Base-by-base conservation (phyloP, 345 rosid species). In the Firmiana major region DNA sequence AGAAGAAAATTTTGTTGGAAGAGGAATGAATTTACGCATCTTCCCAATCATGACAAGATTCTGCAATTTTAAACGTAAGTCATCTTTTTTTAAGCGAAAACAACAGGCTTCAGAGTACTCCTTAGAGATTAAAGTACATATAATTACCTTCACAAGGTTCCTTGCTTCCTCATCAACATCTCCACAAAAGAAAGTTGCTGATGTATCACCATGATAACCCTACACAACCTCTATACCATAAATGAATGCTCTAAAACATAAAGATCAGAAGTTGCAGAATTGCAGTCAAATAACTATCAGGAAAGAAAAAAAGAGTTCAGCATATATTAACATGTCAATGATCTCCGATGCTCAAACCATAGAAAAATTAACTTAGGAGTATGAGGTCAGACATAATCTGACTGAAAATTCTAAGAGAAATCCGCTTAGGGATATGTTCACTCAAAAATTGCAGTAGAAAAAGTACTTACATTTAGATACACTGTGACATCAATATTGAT, bases 201-300 rank as follows among this genome's bases (percentile, higher is more conserved):
- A 95, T 36, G 98, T 95, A 83, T 95, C 99, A 78, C 99, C 98
- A 55, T 95, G 98, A 84, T 93, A 88, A 68, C 97, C 99, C 98
- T 95, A 84, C 72, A 80, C 42, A 78, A 64, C 63, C 55, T 55
- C 58, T 70, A 2, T 4, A 15, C 42, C 54, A 63, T 46, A 31
- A 43, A 74, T 17, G 54, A 53, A 28, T 11, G n/a, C 45, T 28
- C 42, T 26, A 60, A 78, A 77, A 48, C 13, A 19, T 34, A 66
- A 42, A 58, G 42, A 40, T 48, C 26, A 63, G 58, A 73, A 34
- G 64, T 40, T 40, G 58, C 68, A 73, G 68, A 63, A 62, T 42
- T 55, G n/a, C 59, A 63, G 58, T n/a, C n/a, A n/a, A n/a, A n/a
- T n/a, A n/a, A n/a, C n/a, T n/a, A n/a, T n/a, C n/a, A n/a, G 54